A percentile compares a stretch with the other conserved stretches of the same genome.
Conservation (phyloP, 139 green algal genomes). For the Yamagishiella unicocca region DNA sequence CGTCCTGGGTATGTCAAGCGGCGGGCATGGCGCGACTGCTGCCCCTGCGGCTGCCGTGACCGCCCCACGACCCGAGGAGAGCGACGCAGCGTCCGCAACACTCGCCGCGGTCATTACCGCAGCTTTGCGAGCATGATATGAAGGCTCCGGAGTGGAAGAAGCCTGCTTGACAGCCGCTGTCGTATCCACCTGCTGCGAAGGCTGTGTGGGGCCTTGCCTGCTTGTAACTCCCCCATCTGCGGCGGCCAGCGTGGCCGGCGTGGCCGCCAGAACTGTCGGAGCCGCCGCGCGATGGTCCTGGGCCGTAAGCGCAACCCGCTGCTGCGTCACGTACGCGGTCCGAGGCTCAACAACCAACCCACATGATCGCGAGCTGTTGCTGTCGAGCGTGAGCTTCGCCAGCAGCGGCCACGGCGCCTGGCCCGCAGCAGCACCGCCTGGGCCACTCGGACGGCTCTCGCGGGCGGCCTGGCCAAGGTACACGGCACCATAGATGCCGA, state of each 20-base stretch:
- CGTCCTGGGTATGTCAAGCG: no score
- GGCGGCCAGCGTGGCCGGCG: background rate
- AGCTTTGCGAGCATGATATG: no score
- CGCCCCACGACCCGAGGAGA: no score
- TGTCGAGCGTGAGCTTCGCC: background rate
- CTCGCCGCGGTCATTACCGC: no score
- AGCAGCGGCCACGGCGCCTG: background rate
- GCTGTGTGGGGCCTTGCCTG: no score
- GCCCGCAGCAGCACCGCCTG: background rate
- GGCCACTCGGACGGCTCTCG: background rate
- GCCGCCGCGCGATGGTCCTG: background rate
- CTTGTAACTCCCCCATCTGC: no score
- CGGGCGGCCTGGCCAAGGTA: background rate
- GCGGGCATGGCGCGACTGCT: no score
- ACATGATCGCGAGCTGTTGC: background rate
- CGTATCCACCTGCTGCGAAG: no score
- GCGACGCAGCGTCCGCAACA: no score
- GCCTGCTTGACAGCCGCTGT: no score
- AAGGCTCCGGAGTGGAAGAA: no score
- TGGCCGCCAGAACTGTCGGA: background rate
- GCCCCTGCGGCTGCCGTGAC: no score
- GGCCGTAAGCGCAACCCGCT: background rate
- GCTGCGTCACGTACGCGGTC: background rate
- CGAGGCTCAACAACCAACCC: conserved; percentile 9
- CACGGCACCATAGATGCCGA: conserved; percentile 3